phyloP scores from a whole-genome alignment of 257 asterid species.

The Ilex aquifolium region DNA sequence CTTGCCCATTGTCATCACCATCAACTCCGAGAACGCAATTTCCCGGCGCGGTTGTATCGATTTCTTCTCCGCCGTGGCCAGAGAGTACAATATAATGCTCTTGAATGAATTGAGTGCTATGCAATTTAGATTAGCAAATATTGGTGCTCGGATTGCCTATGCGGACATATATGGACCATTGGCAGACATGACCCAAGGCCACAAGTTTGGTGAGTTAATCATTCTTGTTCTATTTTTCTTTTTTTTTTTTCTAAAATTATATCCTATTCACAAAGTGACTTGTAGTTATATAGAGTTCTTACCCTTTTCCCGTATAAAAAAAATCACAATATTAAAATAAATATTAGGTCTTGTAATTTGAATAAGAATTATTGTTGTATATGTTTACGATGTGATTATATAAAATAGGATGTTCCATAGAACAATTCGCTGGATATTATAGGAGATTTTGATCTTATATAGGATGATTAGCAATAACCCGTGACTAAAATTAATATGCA shows the following conservation, averaged over 20 bases:
- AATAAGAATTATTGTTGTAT: too few relatives aligned
- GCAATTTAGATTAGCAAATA: constrained; percentile 4
- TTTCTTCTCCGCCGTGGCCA: constrained; percentile 31
- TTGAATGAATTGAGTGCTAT: constrained; percentile 23
- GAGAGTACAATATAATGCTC: constrained; percentile 46
- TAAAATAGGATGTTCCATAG: too few relatives aligned
- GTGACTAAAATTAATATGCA: too few relatives aligned
- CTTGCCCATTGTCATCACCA: constrained; percentile 53
- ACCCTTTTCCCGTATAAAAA: too few relatives aligned
- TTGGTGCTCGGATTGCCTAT: constrained; percentile 41
- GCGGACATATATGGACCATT: constrained; percentile 35
- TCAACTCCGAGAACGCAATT: constrained; percentile 23
- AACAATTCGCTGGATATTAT: too few relatives aligned
- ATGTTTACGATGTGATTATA: too few relatives aligned
- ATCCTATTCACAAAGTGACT: too few relatives aligned
- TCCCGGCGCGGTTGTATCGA: constrained; percentile 35
- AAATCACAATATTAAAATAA: not conserved
- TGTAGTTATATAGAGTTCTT: too few relatives aligned
- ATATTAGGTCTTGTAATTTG: not conserved
- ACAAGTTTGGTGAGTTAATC: constrained; percentile 37
- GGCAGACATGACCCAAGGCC: constrained; percentile 35
- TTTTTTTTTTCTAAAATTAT: too few relatives aligned
- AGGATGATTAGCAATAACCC: too few relatives aligned
- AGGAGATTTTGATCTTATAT: too few relatives aligned
- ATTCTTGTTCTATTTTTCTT: too few relatives aligned